Evolutionary conservation across 2,329 filamentous ascomycete species (phyloP).

Genomic region (Basipetospora chlamydospora): DNA sequence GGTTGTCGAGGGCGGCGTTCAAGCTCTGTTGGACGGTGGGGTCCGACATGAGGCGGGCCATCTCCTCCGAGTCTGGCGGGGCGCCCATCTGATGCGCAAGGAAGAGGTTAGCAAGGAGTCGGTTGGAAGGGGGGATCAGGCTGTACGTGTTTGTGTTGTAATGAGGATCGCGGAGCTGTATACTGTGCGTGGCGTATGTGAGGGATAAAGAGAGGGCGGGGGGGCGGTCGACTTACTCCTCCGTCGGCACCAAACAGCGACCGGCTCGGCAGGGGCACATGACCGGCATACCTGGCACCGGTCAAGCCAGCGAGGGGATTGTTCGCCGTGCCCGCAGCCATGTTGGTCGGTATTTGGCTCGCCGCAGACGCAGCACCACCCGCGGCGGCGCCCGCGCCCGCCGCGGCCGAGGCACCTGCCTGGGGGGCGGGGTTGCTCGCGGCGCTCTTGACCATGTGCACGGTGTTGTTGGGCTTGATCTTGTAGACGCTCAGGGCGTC

Average conservation of each 20-base stretch:
- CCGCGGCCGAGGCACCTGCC: conserved; percentile 23
- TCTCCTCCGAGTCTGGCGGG: conserved; percentile 63
- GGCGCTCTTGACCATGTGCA: conserved; percentile 93
- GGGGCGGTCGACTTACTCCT: conserved; percentile 49
- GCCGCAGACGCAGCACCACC: too few species aligned
- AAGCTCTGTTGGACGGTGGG: conserved; percentile 75
- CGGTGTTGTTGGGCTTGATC: conserved; percentile 89
- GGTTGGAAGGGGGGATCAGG: too few species aligned
- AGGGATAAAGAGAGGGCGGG: background rate
- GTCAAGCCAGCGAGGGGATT: conserved; percentile 85
- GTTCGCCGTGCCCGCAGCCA: conserved; percentile 71
- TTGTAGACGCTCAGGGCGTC: conserved; percentile 78
- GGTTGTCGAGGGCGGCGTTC: conserved; percentile 92
- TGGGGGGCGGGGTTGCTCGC: conserved; percentile 57
- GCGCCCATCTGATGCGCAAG: conserved; percentile 61
- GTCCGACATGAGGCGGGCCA: conserved; percentile 76
- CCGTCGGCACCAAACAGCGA: conserved; percentile 90
- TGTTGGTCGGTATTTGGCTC: conserved; percentile 58
- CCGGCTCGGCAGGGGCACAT: conserved; percentile 73
- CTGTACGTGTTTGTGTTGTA: too few species aligned
- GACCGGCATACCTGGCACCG: conserved; percentile 84
- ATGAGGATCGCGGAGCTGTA: too few species aligned
- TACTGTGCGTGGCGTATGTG: too few species aligned
- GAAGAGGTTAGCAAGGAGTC: too few species aligned
- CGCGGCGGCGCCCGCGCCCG: conserved; percentile 25